Evolutionary conservation across 31 red algal species (phyloP), one percentile per base, ranked within the genome.

Genomic region (Odonthalia washingtoniensis): DNA sequence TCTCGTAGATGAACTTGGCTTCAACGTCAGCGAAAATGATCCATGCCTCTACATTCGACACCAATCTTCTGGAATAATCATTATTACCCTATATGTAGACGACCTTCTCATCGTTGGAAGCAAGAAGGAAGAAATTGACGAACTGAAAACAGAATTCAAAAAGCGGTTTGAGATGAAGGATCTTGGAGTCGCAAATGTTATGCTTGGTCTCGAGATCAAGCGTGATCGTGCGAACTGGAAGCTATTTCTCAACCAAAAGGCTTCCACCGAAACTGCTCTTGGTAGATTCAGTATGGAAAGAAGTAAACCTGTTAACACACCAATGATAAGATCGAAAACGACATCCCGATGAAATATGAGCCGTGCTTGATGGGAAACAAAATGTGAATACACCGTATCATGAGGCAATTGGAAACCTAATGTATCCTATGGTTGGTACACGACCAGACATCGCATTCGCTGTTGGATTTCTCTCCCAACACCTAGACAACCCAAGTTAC

Each of bases 1-100:
- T 14, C 64, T 90, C 2, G 65, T 70, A 1, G 40, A 28, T 0
- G 36, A 57, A 31, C 6, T 86, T 52, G 46, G 64, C 1, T 80
- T 90, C 53, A 82, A 35, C 30, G 38, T 18, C 35, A 82, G 76
- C 64, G 0, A 28, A 34, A 53, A 1, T 32, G 87, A 82, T 21
- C 49, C 78, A 16, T 82, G 86, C 66, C 28, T 82, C 0, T 90
- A 73, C n/a, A 62, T 60, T 38, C 28, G 57, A 1, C n/a, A 41
- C 1, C 2, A 72, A 49, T 9, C n/a, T 3, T 46, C 40, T 3
- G 33, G n/a, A 38, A 28, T 26, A 18, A 70, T 81, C 40, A 74
- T 82, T 24, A 90, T 90, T 77, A 31, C 46, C 26, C 68, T 81
- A 0, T 90, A 82, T 43, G 12, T 82, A 4, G 77, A 90, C 49